phyloP scores from a whole-genome alignment of 140 eudicot species.

The Cichorium intybus region DNA sequence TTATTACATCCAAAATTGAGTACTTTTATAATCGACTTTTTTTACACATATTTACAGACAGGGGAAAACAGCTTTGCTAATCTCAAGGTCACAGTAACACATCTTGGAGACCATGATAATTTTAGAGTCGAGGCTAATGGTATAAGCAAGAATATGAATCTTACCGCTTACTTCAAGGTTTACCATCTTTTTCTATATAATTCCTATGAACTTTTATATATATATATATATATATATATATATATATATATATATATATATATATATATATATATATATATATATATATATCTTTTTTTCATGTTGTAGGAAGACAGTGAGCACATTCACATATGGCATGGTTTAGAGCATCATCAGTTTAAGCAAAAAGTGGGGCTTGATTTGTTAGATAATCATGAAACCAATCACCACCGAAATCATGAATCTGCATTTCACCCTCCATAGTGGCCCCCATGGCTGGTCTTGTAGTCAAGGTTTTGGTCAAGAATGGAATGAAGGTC shows the following conservation, averaged over 20 bases:
- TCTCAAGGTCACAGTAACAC: too few relatives aligned
- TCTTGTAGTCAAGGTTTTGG: too few relatives aligned
- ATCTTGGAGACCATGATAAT: too few relatives aligned
- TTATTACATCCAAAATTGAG: too few relatives aligned
- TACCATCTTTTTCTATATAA: slow-evolving; percentile 4
- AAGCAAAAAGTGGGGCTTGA: slow-evolving; percentile 53
- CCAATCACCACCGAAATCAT: slow-evolving; percentile 38
- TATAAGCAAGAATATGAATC: slow-evolving; percentile 52
- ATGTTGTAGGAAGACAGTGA: slow-evolving; percentile 58
- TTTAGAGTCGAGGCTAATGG: too few relatives aligned
- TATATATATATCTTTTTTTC: not conserved
- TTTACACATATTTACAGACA: too few relatives aligned
- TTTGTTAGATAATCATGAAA: slow-evolving; percentile 53
- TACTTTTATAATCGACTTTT: too few relatives aligned
- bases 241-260: too few relatives aligned
- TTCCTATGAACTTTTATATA: not conserved
- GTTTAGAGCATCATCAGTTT: slow-evolving; percentile 64
- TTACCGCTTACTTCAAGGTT: slow-evolving; percentile 74
- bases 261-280: too few relatives aligned
- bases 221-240: too few relatives aligned
- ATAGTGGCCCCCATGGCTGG: slow-evolving; percentile 62
- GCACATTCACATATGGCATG: slow-evolving; percentile 90
- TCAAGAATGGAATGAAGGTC: too few relatives aligned
- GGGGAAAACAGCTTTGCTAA: too few relatives aligned
- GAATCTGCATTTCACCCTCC: slow-evolving; percentile 60